phyloP scores from a whole-genome alignment of 768 basidiomycete genomes.

The Rhodotorula graminis region DNA sequence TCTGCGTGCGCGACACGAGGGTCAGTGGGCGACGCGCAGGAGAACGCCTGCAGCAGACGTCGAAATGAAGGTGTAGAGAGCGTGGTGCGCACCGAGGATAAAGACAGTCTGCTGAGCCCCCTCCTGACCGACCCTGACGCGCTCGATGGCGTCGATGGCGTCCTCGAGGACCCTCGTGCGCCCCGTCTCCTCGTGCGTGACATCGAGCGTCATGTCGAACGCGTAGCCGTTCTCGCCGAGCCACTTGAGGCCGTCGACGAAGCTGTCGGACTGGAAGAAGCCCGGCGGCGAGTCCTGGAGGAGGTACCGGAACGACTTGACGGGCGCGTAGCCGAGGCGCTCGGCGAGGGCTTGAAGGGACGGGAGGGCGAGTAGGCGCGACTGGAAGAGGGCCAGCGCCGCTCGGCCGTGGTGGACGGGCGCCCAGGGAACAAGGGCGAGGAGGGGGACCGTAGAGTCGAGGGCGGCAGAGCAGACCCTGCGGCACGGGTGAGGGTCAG shows the following conservation, averaged over 20 bases:
- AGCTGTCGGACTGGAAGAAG: constrained; percentile 12
- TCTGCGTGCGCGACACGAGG: neutral
- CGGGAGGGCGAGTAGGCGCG: constrained; percentile 10
- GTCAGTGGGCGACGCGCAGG: no score
- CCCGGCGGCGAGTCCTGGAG: constrained; percentile 26
- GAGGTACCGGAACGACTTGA: constrained; percentile 33
- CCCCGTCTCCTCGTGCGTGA: constrained; percentile 14
- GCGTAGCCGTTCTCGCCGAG: constrained; percentile 23
- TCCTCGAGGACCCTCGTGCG: constrained; percentile 24
- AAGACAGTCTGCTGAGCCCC: constrained; percentile 12
- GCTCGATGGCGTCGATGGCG: constrained; percentile 25
- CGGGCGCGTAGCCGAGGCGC: constrained; percentile 13
- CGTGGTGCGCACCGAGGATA: constrained; percentile 27
- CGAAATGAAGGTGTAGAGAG: no score
- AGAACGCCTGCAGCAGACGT: no score
- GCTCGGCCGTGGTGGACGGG: constrained; percentile 20
- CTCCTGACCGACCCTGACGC: constrained; percentile 16
- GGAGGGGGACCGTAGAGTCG: neutral
- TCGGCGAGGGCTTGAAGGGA: constrained; percentile 11
- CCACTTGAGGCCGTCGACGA: constrained; percentile 23
- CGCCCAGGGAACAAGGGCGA: constrained; percentile 35
- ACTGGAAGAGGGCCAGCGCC: constrained; percentile 11
- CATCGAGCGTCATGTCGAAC: constrained; percentile 37
- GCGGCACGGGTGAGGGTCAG: neutral
- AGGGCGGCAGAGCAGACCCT: constrained; percentile 25